Evolutionary conservation across 306 rosid species (phyloP).

Genomic region (Dryas drummondii): DNA sequence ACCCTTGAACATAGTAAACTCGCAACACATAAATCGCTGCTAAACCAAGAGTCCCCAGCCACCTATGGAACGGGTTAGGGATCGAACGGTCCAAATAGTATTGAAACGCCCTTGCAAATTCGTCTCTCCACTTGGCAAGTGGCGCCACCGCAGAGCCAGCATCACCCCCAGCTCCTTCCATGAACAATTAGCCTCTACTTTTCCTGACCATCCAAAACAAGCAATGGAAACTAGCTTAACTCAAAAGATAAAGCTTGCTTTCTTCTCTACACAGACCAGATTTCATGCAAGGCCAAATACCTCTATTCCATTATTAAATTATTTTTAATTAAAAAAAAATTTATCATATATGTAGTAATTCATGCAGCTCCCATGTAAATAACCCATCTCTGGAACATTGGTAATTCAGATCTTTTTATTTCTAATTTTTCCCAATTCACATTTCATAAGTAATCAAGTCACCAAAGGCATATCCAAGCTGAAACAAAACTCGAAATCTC

Average conservation of each 20-base stretch:
- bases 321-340: too few species aligned
- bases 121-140: slow-evolving; percentile 56
- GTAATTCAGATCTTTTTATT: neutral
- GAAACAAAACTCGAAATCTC: neutral
- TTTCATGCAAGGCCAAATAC: neutral
- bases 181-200: slow-evolving; percentile 20
- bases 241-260: neutral
- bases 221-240: neutral
- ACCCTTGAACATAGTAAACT: slow-evolving; percentile 58
- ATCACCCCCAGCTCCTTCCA: slow-evolving; percentile 58
- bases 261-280: neutral
- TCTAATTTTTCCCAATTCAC: neutral
- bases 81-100: slow-evolving; percentile 62
- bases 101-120: slow-evolving; percentile 48
- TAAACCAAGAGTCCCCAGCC: slow-evolving; percentile 57
- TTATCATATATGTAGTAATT: too few species aligned
- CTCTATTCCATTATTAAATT: neutral
- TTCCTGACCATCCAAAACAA: slow-evolving; percentile 22
- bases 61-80: slow-evolving; percentile 57
- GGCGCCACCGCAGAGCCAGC: slow-evolving; percentile 43
- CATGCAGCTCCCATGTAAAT: too few species aligned
- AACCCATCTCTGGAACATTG: too few species aligned
- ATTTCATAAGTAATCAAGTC: neutral
- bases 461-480: neutral
- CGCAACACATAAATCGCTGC: slow-evolving; percentile 49